phyloP scores from a whole-genome alignment of 192 early-diverging fungal genomes.

The Mortierella alpina region DNA sequence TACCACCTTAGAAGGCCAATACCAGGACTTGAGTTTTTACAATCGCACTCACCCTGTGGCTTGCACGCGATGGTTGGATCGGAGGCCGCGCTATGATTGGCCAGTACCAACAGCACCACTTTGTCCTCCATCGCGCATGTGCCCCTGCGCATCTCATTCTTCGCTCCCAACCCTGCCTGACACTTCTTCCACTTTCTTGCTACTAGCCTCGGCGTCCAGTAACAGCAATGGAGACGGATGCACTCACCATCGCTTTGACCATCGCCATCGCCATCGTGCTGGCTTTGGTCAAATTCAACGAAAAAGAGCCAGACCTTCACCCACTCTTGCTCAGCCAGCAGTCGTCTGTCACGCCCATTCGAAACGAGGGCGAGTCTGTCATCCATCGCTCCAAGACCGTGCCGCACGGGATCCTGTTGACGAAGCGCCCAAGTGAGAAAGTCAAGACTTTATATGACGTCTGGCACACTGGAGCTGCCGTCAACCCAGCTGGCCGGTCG shows the following conservation, averaged over 20 bases:
- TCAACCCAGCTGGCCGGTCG: conserved; percentile 33
- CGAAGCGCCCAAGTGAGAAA: conserved; percentile 44
- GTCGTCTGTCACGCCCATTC: conserved; percentile 57
- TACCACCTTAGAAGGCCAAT: too few species aligned
- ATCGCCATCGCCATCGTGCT: conserved; percentile 55
- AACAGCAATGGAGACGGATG: conserved; percentile 58
- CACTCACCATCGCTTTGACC: conserved; percentile 57
- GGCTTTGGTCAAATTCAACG: conserved; percentile 34
- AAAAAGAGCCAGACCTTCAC: conserved; percentile 66
- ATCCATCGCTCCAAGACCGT: conserved; percentile 62
- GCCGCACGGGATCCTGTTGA: conserved; percentile 53
- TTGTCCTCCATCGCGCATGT: too few species aligned
- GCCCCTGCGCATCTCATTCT: neutral
- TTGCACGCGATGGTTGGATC: too few species aligned
- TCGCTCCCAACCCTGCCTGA: neutral
- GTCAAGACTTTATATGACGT: conserved; percentile 62
- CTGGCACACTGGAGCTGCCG: conserved; percentile 51
- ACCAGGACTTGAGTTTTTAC: too few species aligned
- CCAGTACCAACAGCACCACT: too few species aligned
- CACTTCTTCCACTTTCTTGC: neutral
- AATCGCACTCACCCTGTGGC: too few species aligned
- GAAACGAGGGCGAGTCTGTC: conserved; percentile 62
- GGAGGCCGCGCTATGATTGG: too few species aligned
- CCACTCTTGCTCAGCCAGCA: conserved; percentile 68
- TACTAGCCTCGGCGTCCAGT: neutral